Base-by-base conservation (phyloP, 768 basidiomycete species). In the Hydnomerulius pinastri region DNA sequence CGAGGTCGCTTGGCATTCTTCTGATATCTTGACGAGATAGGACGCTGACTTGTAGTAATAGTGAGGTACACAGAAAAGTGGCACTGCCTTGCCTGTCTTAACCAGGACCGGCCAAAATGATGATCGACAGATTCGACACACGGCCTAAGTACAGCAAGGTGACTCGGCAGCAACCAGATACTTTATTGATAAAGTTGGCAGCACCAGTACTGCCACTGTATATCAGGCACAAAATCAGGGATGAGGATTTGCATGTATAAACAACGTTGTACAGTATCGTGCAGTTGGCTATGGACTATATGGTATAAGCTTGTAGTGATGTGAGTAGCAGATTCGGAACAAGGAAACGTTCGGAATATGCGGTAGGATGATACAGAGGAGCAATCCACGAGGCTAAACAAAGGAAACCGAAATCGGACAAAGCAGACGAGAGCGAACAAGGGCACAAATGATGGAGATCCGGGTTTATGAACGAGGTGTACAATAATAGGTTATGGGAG, bases 1-100 rank as follows among this genome's bases (percentile, higher is more conserved):
- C 80, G 49, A 82, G 71, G 60, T 81, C 80, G 55, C 80, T 81
- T 29, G 79, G 74, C 80, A 81, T 78, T 43, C 47, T 54, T 55
- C 30, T 41, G 62, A 52, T 66, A 44, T 36, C 50, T 27, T 36
- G 15, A 36, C 47, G 0, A 60, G 63, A 64, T 65, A 66, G 51
- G 56, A 46, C 63, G 63, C 64, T 66, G 63, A 66, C 56, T 66
- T 66, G 49, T 37, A 45, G 59, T 63, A 56, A 65, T 59, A 46
- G 51, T 48, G 53, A 58, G 62, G 62, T 35, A 64, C 55, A 18
- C 43, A 42, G 59, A 41, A 11, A 18, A 45, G 63, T 65, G 63
- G 58, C 55, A 52, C 64, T 54, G 63, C 63, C 56, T 53, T 52
- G 25, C 36, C 43, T 23, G 45, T 60, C 44, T 30, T 39, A 47